Conservation (phyloP, 164 flowering plant species). For the Stephania cephalantha region DNA sequence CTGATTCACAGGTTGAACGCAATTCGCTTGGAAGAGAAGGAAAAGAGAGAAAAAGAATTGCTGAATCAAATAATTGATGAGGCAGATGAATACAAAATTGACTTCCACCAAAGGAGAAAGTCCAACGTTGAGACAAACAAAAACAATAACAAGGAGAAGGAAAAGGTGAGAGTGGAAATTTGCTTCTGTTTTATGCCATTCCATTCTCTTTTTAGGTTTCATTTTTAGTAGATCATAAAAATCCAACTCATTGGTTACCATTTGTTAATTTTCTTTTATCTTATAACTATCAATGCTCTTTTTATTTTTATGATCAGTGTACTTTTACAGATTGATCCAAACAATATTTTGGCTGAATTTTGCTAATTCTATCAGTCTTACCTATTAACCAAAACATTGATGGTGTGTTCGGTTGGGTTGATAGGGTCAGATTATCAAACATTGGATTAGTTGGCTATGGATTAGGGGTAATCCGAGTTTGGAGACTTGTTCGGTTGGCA, state of each 20-base stretch:
- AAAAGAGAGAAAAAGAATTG: conserved; percentile 56
- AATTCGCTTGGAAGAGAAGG: conserved; percentile 48
- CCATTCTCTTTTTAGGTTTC: neutral
- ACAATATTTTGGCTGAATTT: no score
- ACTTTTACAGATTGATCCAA: no score
- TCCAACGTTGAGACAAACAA: conserved; percentile 34
- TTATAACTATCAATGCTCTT: neutral
- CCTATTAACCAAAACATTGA: no score
- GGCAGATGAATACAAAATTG: conserved; percentile 53
- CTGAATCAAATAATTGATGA: conserved; percentile 43
- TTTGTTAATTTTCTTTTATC: neutral
- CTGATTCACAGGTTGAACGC: conserved; percentile 39
- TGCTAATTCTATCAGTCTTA: no score
- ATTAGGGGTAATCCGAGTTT: no score
- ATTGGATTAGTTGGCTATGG: no score
- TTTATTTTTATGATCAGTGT: no score
- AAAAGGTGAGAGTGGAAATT: conserved; percentile 35
- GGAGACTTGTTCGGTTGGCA: no score
- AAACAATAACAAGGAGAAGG: conserved; percentile 48
- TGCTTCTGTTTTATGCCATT: conserved; percentile 3
- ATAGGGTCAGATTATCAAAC: no score
- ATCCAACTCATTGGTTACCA: neutral
- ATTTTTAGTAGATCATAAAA: neutral
- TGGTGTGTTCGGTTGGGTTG: no score
- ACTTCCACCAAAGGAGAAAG: conserved; percentile 41